Conservation (phyloP, 2,329 filamentous ascomycete genomes). For the Furcasterigmium furcatum region DNA sequence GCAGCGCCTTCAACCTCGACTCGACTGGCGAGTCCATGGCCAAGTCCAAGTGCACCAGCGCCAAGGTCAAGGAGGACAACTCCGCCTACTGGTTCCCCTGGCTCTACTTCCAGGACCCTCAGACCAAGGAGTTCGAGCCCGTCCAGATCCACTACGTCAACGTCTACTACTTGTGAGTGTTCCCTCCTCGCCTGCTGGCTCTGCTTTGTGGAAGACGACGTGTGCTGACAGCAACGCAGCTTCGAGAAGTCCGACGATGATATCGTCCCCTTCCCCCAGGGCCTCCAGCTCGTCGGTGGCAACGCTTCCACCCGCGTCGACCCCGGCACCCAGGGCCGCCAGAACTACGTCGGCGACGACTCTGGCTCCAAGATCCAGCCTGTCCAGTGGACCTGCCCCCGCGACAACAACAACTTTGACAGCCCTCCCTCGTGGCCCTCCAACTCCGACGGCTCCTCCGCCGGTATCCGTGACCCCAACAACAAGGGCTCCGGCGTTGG, state of each 20-base stretch:
- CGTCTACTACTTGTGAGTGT: constrained; percentile 68
- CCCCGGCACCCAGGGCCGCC: constrained; percentile 47
- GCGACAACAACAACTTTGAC: constrained; percentile 39
- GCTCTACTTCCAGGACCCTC: constrained; percentile 64
- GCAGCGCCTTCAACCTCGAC: constrained; percentile 61
- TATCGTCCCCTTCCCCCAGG: constrained; percentile 66
- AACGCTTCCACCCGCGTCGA: constrained; percentile 55
- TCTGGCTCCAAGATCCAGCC: constrained; percentile 50
- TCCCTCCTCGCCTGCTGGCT: background rate
- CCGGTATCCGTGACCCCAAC: constrained; percentile 51
- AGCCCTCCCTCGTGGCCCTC: constrained; percentile 47
- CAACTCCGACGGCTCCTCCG: constrained; percentile 49
- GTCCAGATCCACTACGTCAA: constrained; percentile 72
- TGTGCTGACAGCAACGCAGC: constrained; percentile 30
- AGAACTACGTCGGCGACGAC: constrained; percentile 42
- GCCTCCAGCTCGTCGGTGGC: constrained; percentile 70
- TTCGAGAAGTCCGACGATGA: constrained; percentile 63
- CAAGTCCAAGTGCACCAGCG: constrained; percentile 67
- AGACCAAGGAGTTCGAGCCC: constrained; percentile 59
- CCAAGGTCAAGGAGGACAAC: constrained; percentile 64
- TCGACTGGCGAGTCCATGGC: constrained; percentile 59
- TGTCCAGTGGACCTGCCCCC: constrained; percentile 60
- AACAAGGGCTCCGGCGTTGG: constrained; percentile 56
- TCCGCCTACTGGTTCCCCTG: constrained; percentile 77
- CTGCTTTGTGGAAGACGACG: background rate